Evolutionary conservation across 1,284 basidiomycete species (phyloP), one percentile per base, ranked within the genome.

Genomic region (Coriolopsis trogii): DNA sequence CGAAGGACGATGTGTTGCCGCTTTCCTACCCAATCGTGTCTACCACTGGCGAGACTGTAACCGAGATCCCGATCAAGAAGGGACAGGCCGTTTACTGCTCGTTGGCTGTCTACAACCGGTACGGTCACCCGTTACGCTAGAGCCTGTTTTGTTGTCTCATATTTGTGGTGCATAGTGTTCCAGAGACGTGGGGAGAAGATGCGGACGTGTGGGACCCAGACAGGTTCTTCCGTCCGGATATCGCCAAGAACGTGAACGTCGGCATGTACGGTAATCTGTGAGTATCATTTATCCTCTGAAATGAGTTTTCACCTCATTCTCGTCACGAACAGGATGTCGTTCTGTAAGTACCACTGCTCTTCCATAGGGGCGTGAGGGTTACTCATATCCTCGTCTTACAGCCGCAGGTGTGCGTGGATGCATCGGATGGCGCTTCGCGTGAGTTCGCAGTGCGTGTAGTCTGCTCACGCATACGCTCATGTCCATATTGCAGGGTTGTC

Each of bases 121-220:
- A 26, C n/a, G 16, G 64, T 34, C 12, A 9, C 12, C 15, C 10
- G 13, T 13, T 30, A 8, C 8, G 13, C 7, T 7, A 30, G n/a
- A n/a, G n/a, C n/a, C 13, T 16, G 6, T 6, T 3, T 23, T 3
- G 36, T 26, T 18, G 16, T 3, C 24, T 15, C n/a, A 5, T 15
- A 16, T 42, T 58, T n/a, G 10, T 7, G 20, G 15, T 21, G 26
- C 62, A 40, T 29, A 18, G n/a, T 23, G 5, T 66, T 9, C 59
- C 61, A 12, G 58, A 67, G 1, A 58, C 82, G 1, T 84, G 77
- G 68, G 80, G 80, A 0, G 63, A 70, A n/a, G 77, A 83, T 55
- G 73, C 80, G 20, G 43, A 42, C 20, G 30, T 25, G 9, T 15
- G 41, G 41, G 31, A 42, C 29, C 41, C 41, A 3, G 41, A 42